A percentile compares a stretch with the other conserved stretches of the same genome.
phyloP scores from a whole-genome alignment of 768 basidiomycete genomes.

The Trametes punicea region DNA sequence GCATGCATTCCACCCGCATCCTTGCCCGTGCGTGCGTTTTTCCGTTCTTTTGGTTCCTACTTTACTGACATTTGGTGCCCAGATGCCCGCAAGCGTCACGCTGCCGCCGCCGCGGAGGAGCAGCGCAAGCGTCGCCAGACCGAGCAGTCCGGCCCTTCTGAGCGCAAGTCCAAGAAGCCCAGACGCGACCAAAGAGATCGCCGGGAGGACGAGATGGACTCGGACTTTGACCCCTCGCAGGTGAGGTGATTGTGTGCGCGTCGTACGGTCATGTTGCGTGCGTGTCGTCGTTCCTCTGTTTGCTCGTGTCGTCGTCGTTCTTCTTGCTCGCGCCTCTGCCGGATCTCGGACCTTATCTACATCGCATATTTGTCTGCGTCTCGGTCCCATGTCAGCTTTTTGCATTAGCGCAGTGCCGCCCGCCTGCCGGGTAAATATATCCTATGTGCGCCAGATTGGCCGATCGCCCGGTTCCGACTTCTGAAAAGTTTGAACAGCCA shows the following conservation, averaged over 20 bases:
- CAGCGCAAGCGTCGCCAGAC: neutral
- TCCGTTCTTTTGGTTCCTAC: too few species aligned
- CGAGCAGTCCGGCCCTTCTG: neutral
- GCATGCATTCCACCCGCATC: too few species aligned
- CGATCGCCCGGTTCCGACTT: neutral
- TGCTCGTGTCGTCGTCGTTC: neutral
- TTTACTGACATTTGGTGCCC: too few species aligned
- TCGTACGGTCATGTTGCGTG: too few species aligned
- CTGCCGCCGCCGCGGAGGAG: too few species aligned
- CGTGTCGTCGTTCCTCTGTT: neutral
- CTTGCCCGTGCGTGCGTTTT: too few species aligned
- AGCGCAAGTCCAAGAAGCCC: neutral
- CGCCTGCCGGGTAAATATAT: neutral
- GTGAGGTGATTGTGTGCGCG: neutral
- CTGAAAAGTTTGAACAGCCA: neutral
- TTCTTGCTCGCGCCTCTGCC: neutral
- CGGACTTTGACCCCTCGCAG: neutral
- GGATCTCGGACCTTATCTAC: neutral
- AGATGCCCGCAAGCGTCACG: too few species aligned
- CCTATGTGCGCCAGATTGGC: neutral
- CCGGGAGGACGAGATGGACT: neutral
- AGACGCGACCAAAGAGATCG: neutral
- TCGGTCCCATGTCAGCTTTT: neutral
- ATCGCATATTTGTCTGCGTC: neutral
- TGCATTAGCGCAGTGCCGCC: neutral